Evolutionary conservation across 2,329 filamentous ascomycete species (phyloP).

Genomic region (Dactylellina parvicollis): DNA sequence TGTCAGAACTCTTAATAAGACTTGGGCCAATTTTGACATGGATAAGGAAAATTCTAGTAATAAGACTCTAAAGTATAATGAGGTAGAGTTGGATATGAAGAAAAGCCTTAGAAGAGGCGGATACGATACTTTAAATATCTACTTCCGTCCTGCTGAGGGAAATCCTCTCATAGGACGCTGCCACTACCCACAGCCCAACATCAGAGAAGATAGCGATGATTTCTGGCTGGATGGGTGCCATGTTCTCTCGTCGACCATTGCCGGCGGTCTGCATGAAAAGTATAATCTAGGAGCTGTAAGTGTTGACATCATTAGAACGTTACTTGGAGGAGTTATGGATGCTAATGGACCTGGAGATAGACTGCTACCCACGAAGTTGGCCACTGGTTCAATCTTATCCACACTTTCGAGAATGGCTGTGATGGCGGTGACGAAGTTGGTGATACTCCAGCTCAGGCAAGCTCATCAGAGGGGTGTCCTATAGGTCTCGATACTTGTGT

Average conservation of each 20-base stretch:
- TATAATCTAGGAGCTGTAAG: slow-evolving; percentile 12
- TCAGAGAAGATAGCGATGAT: slow-evolving; percentile 59
- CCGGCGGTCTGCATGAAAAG: slow-evolving; percentile 62
- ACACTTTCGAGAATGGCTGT: slow-evolving; percentile 64
- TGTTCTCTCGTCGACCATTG: slow-evolving; percentile 61
- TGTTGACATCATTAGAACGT: neutral
- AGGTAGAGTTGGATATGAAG: slow-evolving; percentile 63
- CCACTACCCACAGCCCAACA: slow-evolving; percentile 42
- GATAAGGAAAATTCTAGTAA: too few species aligned
- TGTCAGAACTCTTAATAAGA: slow-evolving; percentile 65
- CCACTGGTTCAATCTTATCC: slow-evolving; percentile 66
- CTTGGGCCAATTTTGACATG: slow-evolving; percentile 61
- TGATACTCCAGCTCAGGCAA: slow-evolving; percentile 63
- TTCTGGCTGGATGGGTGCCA: slow-evolving; percentile 62
- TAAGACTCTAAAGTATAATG: too few species aligned
- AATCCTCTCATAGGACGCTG: slow-evolving; percentile 25
- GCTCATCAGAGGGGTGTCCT: slow-evolving; percentile 61
- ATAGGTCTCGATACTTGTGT: slow-evolving; percentile 59
- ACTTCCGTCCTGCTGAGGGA: slow-evolving; percentile 58
- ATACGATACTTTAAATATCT: slow-evolving; percentile 61
- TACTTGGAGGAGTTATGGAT: neutral
- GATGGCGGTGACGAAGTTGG: slow-evolving; percentile 62
- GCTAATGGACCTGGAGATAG: neutral
- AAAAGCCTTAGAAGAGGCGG: slow-evolving; percentile 63
- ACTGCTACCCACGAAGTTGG: slow-evolving; percentile 60